Evolutionary conservation across 306 rosid species (phyloP).

Genomic region (Chamaecrista fasciculata): DNA sequence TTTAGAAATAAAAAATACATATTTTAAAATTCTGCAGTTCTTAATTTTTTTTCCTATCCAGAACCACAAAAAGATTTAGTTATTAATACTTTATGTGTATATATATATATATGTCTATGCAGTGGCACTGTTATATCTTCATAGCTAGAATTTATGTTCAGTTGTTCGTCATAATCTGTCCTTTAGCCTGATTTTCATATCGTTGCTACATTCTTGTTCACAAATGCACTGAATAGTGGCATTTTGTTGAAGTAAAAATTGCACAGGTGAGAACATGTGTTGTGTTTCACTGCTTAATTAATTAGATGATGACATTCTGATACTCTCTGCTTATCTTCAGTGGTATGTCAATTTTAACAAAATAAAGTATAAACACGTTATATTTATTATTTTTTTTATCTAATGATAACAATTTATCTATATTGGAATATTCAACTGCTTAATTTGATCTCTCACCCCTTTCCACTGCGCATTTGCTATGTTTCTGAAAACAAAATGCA

Average conservation of each 20-base stretch:
- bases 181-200: neutral
- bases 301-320: too few relatives aligned
- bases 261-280: too few relatives aligned
- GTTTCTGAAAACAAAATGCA: too few relatives aligned
- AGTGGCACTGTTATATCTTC: too few relatives aligned
- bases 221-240: neutral
- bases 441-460: neutral
- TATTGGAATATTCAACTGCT: neutral
- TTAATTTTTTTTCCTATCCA: neutral
- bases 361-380: too few relatives aligned
- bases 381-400: too few relatives aligned
- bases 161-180: neutral
- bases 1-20: neutral
- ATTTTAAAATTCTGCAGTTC: neutral
- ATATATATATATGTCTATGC: neutral
- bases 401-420: too few relatives aligned
- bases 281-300: too few relatives aligned
- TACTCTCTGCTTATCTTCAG: too few relatives aligned
- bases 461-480: neutral
- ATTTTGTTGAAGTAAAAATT: too few relatives aligned
- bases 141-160: too few relatives aligned
- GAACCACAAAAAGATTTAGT: neutral
- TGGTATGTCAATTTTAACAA: too few relatives aligned
- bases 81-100: neutral
- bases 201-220: neutral